Evolutionary conservation across 164 flowering plant species (phyloP), one percentile per base, ranked within the genome.

Genomic region (Chloranthus sessilifolius): DNA sequence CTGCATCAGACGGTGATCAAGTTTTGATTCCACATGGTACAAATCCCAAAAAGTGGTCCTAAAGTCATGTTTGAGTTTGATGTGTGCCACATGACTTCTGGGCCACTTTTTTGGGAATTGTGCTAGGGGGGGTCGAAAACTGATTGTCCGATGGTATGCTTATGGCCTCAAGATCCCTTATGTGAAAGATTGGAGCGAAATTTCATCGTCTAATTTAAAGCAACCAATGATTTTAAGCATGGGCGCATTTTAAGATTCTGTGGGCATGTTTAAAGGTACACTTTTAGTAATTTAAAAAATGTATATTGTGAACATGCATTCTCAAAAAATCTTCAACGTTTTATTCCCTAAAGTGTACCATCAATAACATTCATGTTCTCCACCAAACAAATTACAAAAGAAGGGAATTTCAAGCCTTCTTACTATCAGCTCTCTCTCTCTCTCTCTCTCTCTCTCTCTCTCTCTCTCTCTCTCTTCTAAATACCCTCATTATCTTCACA

Each of bases 391-490:
- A 25, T 4, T 2, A 15, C 43, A 9, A 19, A 33, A 16, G 5
- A n/a, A 31, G 26, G n/a, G 25, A 52, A 19, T 10, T 16, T 16
- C 10, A 7, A 23, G 26, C 4, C 11, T n/a, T 9, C 9, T 4
- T 4, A 1, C n/a, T 14, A 21, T 6, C 24, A 8, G 12, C 54
- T 42, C 36, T 42, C 52, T 43, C 53, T 16, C 27, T 51, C n/a
- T 43, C 10, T 41, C 23, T 38, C 23, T 25, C 14, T 40, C 24
- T 35, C 16, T 8, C 10, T 43, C 43, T 29, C 34, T 42, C 39
- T 43, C 55, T 29, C 59, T 42, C 43, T 31, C 60, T 58, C 57
- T 45, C 28, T 14, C 53, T n/a, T 26, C 28, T 53, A 53, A 43
- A 33, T 54, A 20, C 31, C 41, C 15, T 43, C 21, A 24, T 10